A percentile compares a stretch with the other conserved stretches of the same genome.
phyloP scores from a whole-genome alignment of 257 asterid species.

The Nicotiana obtusifolia region DNA sequence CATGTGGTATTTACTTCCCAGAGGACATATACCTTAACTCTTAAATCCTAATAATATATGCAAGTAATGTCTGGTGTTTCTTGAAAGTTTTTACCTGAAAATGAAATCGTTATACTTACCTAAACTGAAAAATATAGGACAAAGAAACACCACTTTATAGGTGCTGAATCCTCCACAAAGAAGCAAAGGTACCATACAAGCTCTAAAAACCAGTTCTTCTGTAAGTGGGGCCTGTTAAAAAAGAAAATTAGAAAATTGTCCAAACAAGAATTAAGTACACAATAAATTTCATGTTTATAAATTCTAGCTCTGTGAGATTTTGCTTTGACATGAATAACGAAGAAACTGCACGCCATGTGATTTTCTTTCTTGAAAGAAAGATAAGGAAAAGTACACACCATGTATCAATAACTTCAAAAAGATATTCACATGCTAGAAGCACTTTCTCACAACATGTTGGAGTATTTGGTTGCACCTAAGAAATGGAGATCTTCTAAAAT shows the following conservation, averaged over 20 bases:
- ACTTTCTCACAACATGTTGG: not conserved
- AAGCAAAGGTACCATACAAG: constrained; percentile 92
- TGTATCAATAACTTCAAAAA: not conserved
- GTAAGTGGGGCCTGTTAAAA: constrained; percentile 82
- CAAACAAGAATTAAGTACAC: not conserved
- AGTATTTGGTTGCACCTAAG: not conserved
- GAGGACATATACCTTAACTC: not conserved
- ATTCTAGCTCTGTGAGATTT: not conserved
- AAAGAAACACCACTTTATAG: constrained; percentile 55
- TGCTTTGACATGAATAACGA: constrained; percentile 1
- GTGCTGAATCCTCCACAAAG: constrained; percentile 81
- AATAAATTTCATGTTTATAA: not conserved
- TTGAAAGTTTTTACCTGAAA: not conserved
- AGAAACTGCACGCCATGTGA: not conserved
- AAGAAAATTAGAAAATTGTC: not conserved
- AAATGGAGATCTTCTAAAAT: not conserved
- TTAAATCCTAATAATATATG: not conserved
- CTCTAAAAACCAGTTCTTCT: constrained; percentile 95
- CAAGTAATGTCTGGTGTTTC: not conserved
- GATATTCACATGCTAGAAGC: not conserved
- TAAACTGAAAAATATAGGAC: constrained; percentile 89
- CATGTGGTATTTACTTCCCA: not conserved
- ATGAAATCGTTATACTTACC: constrained; percentile 35
- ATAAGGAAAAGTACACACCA: not conserved
- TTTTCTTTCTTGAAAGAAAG: not conserved